Evolutionary conservation across 495 filamentous ascomycete genomes (phyloP), one percentile per base, ranked within the genome.

Genomic region (Xylaria acuta): DNA sequence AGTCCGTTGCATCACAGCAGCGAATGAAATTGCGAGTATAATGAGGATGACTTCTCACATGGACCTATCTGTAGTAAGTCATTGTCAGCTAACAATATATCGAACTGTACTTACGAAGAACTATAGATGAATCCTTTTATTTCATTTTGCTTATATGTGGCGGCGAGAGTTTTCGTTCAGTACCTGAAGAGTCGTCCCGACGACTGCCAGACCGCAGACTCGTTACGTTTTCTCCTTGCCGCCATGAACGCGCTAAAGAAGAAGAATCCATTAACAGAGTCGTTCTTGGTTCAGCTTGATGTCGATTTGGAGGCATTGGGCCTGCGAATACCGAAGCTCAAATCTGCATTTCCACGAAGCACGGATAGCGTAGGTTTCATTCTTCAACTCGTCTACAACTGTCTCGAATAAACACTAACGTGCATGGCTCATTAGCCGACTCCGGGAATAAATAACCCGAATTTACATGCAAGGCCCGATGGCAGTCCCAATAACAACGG

Each of bases 11-110:
- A 93, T 98, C 69, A 93, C 95, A 30, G 94, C 96, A 5, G 96
- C 96, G 6, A 92, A 93, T 69, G 95, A 98, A 75, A 97, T 98
- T 76, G 92, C 94, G n/a, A 94, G 90, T 74, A 95, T 97, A 60
- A 97, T 99, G 97, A 90, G 93, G 68, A 93, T 95, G 91, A 91
- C 97, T 62, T 93, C 93, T 75, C 95, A 98, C 79, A 84, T 96
- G 66, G 97, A 99, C 77, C 80, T 98, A 60, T 88, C 91, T 30
- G 82, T 87, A 69, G 96, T 98, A 90, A 83, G 93, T 32, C 36
- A 34, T 45, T 30, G 1, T 34, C 47, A 12, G 12, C 8, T 16
- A 4, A 40, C 4, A 34, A 36, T 27, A 14, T 88, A 16, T 40
- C 36, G 62, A 63, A 14, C 65, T 43, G 34, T 54, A 63, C 40